These are phyloP conservation scores for Elongisporangium prolatum DNA, from an alignment of 352 stramenopile genomes.

Conservation along the genomic window DNA sequence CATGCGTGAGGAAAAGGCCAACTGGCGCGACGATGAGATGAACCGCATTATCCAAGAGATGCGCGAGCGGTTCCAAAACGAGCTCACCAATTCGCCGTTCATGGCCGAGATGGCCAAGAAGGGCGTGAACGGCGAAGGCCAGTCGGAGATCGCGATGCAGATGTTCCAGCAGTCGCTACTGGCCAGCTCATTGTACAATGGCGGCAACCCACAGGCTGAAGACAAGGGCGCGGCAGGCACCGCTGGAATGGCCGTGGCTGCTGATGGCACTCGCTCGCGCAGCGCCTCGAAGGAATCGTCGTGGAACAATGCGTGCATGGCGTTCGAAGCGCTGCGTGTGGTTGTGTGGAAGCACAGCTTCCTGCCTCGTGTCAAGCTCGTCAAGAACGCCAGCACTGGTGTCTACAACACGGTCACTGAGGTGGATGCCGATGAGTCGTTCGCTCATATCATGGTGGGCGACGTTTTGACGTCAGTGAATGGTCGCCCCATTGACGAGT, in stretches of 20 bases:
- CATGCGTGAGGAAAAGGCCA: conserved; percentile 82
- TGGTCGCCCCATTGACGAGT: conserved; percentile 58
- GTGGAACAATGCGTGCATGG: conserved; percentile 79
- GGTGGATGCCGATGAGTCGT: conserved; percentile 76
- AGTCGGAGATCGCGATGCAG: conserved; percentile 36
- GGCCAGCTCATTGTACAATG: conserved; percentile 29
- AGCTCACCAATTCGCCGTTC: conserved; percentile 67
- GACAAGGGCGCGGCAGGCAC: conserved; percentile 34
- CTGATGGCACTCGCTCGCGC: conserved; percentile 24
- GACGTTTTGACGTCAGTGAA: conserved; percentile 79
- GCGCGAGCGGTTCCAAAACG: conserved; percentile 77
- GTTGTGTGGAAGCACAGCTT: conserved; percentile 89
- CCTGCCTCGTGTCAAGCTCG: conserved; percentile 60
- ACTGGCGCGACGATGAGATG: conserved; percentile 86
- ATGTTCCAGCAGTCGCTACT: conserved; percentile 45
- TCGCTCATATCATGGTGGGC: conserved; percentile 63
- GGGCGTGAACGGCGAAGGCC: conserved; percentile 28
- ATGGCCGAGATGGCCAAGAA: conserved; percentile 63
- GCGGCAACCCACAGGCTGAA: conserved; percentile 59
- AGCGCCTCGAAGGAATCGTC: conserved; percentile 71
- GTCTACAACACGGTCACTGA: conserved; percentile 69
- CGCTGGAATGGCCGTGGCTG: conserved; percentile 17
- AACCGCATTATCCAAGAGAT: conserved; percentile 90
- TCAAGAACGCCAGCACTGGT: conserved; percentile 27
- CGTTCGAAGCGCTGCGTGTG: conserved; percentile 70